Base-by-base conservation (phyloP, 192 early-diverging fungal species). In the Coemansia sp. region DNA sequence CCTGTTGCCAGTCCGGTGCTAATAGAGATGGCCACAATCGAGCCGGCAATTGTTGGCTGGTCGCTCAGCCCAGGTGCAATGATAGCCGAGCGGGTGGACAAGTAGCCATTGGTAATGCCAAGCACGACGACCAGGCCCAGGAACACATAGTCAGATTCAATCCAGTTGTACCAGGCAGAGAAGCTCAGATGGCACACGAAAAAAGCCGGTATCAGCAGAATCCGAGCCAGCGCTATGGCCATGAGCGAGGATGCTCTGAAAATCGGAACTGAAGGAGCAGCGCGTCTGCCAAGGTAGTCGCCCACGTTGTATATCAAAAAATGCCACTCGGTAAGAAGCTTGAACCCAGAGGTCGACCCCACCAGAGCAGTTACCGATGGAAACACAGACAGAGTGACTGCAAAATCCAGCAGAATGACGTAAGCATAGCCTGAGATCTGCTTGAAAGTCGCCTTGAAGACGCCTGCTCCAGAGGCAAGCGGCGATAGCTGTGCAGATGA, bases 341-440 rank as follows among this genome's bases (percentile, higher is more conserved):
- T 57, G 50, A 73, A 72, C 28, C 49, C 70, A 40, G 54, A 78
- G 49, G 75, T 84, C 61, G 80, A 84, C 58, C 32, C 87, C 49
- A 93, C 86, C 28, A 88, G 73, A 1, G 88, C 76, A 2, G 91
- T 94, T 38, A 93, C 81, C 10, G 91, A 88, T 0, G 92, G 92
- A 68, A 88, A 94, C 8, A 92, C 69, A 12, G 86, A 79, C 16
- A 94, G 69, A 0, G 92, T 94, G 48, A 92, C 69, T 10, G 82
- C 61, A 73, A 90, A 92, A 32, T 87, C 81, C 22, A 89, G 70
- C 4, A 82, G 66, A 5, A 90, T 79, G 12, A 85, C 73, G 49
- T 87, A 80, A 28, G 77, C 76, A 51, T 85, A 64, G 18, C 72
- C 69, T n/a, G 80, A 75, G n/a, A 83, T 69, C 52, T 82, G 74